phyloP scores from a whole-genome alignment of 352 stramenopile species.

The Peronospora destructor region DNA sequence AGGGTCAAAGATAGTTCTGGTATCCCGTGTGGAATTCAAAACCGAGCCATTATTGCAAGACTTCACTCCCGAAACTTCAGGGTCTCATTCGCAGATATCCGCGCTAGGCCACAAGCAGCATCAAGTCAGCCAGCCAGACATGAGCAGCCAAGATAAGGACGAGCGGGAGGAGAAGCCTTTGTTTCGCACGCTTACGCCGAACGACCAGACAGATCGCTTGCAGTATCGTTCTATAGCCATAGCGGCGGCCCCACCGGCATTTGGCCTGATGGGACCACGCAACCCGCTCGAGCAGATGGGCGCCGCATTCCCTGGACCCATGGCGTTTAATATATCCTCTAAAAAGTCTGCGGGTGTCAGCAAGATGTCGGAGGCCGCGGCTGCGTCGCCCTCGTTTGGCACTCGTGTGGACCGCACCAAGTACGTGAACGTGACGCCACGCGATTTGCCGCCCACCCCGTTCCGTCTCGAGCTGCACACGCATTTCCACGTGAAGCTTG shows the following conservation, averaged over 20 bases:
- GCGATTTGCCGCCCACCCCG: conserved; percentile 60
- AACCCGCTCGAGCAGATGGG: conserved; percentile 26
- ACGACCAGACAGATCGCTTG: conserved; percentile 40
- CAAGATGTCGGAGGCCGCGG: conserved; percentile 23
- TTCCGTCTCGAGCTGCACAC: conserved; percentile 84
- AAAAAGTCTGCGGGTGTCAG: conserved; percentile 29
- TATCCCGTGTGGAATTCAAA: conserved; percentile 8
- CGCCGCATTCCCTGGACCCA: conserved; percentile 35
- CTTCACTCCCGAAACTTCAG: conserved; percentile 9
- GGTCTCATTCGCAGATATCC: conserved; percentile 30
- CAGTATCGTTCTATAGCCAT: conserved; percentile 61
- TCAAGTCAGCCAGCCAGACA: conserved; percentile 6
- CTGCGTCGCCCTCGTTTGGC: conserved; percentile 38
- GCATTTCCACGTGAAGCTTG: conserved; percentile 82
- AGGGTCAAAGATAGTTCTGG: conserved; percentile 17
- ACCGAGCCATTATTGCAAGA: conserved; percentile 1
- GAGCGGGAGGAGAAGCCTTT: conserved; percentile 71
- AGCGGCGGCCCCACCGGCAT: conserved; percentile 29
- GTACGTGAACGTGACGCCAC: conserved; percentile 60
- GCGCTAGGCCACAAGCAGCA: conserved; percentile 9
- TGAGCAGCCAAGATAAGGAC: conserved; percentile 35
- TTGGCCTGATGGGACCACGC: conserved; percentile 34
- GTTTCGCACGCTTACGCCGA: conserved; percentile 35
- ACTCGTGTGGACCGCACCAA: conserved; percentile 66
- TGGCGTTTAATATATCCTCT: conserved; percentile 32